phyloP scores from a whole-genome alignment of 1,139 yeast species.

The Pichia sp. region DNA sequence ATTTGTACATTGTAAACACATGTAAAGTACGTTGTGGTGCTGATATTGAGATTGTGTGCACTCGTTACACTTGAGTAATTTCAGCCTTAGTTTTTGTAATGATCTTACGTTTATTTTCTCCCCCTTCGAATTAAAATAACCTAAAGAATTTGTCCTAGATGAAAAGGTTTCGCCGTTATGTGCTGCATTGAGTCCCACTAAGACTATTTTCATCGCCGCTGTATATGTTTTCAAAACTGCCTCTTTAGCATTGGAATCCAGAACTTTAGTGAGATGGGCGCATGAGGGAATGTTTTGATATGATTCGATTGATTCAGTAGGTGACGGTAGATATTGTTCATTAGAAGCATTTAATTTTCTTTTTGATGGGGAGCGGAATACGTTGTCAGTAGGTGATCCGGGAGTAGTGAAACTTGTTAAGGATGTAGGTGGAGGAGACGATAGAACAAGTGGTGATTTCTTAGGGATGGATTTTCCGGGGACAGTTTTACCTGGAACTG shows the following conservation, averaged over 20 bases:
- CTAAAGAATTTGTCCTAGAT: background rate
- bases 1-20: conserved; percentile 80
- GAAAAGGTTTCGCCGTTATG: too few relatives aligned
- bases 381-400: too few relatives aligned
- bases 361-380: too few relatives aligned
- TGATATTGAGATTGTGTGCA: conserved; percentile 5
- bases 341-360: too few relatives aligned
- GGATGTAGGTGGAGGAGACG: too few relatives aligned
- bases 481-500: conserved; percentile 9
- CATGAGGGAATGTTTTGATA: too few relatives aligned
- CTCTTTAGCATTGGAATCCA: conserved; percentile 47
- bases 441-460: conserved; percentile 10
- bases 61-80: background rate
- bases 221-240: conserved; percentile 52
- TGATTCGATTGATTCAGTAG: too few relatives aligned
- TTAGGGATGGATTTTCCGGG: conserved; percentile 9
- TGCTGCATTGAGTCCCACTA: conserved; percentile 27
- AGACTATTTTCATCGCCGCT: conserved; percentile 46
- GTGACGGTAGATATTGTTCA: too few relatives aligned
- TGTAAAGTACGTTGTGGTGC: too few relatives aligned
- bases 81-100: background rate
- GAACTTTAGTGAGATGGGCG: conserved; percentile 45
- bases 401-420: too few relatives aligned
- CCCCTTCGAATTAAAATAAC: background rate
- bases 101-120: background rate